phyloP scores from a whole-genome alignment of 2,329 filamentous ascomycete genomes.

The Penicillium carneum region DNA sequence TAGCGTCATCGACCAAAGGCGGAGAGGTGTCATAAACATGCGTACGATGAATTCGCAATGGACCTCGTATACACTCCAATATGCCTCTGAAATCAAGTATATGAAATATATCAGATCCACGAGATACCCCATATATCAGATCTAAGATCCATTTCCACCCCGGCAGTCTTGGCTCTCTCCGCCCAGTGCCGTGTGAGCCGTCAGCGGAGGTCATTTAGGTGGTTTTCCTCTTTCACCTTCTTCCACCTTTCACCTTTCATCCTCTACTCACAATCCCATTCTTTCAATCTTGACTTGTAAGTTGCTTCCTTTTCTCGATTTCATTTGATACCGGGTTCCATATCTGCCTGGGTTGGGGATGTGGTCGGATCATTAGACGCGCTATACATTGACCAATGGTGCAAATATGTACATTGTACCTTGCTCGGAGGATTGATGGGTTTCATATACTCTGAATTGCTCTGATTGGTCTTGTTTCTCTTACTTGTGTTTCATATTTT shows the following conservation, averaged over 20 bases:
- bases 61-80: background rate
- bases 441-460: background rate
- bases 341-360: background rate
- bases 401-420: slow-evolving; percentile 8
- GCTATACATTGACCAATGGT: slow-evolving; percentile 3
- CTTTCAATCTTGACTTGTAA: slow-evolving; percentile 1
- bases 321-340: background rate
- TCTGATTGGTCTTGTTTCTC: background rate
- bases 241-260: background rate
- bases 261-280: slow-evolving; percentile 1
- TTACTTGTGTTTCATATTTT: background rate
- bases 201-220: slow-evolving; percentile 11
- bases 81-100: background rate
- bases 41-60: no score
- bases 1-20: slow-evolving; percentile 17
- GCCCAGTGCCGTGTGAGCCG: slow-evolving; percentile 21
- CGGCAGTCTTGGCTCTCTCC: slow-evolving; percentile 20
- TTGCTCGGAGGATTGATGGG: background rate
- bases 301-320: background rate
- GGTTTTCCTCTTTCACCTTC: slow-evolving; percentile 4
- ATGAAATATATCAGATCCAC: background rate
- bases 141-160: slow-evolving; percentile 7
- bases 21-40: background rate
- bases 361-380: background rate
- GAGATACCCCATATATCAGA: slow-evolving; percentile 3